Base-by-base conservation (phyloP, 768 basidiomycete species). In the Mycena epipterygia region DNA sequence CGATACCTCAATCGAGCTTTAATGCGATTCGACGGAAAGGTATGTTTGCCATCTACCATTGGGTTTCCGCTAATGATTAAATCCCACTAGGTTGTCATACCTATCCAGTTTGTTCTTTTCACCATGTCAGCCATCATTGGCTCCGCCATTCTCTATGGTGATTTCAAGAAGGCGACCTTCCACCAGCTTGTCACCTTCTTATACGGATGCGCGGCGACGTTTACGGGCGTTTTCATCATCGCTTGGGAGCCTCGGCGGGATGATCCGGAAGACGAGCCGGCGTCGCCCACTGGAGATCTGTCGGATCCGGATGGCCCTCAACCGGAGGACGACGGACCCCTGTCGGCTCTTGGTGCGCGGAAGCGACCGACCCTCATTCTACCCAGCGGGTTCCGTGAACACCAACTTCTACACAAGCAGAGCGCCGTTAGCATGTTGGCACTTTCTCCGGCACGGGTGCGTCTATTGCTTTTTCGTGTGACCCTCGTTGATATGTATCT, bases 101-200 rank as follows among this genome's bases (percentile, higher is more conserved):
- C 97, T 6, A 92, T 91, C 17, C 97, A 98, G 84, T 99, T 98
- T 79, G 95, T 97, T 33, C 86, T 96, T 64, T 99, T 99, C 84
- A 97, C 95, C 29, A 85, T 99, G 39, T 95, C 95, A 6, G 95
- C 95, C 6, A 97, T 99, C 74, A 84, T 94, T 64, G 97, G 97
- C 30, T 97, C 95, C 5, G 95, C 95, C 2, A 91, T 99, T 19
- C 87, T 99, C 1, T 99, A 97, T 77, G 93, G 95, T 29, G 97
- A 99, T 80, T 99, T 99, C 82, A 87, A 89, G 73, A 89, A 89
- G 69, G 91, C 94, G 16, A 88, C 89, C 13, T 93, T 96, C 78
- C 93, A 96, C 78, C 89, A 93, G 76, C 87, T 94, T 67, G 84
- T 95, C 55, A 95, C 93, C 8, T 96, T 96, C 80, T 76, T 94